Conservation (phyloP, 306 rosid species). For the Citrullus amarus region DNA sequence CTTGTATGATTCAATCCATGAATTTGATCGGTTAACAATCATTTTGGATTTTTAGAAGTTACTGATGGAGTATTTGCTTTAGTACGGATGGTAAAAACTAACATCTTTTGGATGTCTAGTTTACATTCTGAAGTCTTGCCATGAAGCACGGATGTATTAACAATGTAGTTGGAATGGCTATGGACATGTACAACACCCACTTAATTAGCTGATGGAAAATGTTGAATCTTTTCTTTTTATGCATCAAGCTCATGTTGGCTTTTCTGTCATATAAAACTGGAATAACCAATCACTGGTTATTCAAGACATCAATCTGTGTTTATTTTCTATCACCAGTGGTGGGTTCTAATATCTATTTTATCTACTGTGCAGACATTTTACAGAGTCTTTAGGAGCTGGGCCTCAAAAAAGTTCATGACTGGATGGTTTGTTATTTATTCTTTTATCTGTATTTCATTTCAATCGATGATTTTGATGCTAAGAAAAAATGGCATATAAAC, state of each 20-base stretch:
- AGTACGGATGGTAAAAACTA: not conserved
- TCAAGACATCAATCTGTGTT: not conserved
- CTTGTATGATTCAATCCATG: not conserved
- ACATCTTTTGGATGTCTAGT: not conserved
- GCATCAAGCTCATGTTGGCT: not conserved
- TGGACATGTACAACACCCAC: not conserved
- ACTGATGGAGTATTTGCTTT: not conserved
- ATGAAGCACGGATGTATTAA: not conserved
- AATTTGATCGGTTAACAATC: not conserved
- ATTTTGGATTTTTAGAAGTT: not conserved
- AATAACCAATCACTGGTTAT: not conserved
- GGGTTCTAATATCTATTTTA: not conserved
- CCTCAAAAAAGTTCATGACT: constrained; percentile 81
- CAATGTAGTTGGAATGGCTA: not conserved
- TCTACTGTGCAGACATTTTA: constrained; percentile 47
- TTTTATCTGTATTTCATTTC: not conserved
- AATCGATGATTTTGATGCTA: not conserved
- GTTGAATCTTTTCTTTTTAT: not conserved
- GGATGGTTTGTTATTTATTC: constrained; percentile 53
- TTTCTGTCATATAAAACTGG: not conserved
- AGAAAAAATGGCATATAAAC: not conserved
- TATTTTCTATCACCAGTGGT: not conserved
- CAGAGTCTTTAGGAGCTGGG: constrained; percentile 84
- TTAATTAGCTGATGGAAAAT: not conserved
- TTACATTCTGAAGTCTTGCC: no score